Base-by-base conservation (phyloP, 352 stramenopile genomes). In the Peronospora belbahrii region DNA sequence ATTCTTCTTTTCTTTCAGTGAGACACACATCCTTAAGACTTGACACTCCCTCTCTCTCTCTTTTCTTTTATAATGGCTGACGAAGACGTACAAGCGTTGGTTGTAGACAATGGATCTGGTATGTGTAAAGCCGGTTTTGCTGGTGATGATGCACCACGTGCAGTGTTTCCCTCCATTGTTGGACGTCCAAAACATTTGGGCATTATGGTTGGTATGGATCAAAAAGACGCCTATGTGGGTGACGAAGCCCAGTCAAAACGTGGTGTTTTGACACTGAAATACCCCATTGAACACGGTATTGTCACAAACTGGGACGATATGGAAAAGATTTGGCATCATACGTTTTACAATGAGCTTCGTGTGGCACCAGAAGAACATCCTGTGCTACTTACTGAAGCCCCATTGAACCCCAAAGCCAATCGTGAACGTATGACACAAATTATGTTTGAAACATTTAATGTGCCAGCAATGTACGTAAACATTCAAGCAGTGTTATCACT, bases 271-370 rank as follows among this genome's bases (percentile, higher is more conserved):
- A 97, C 83, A 32, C 67, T 97, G 52, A 87, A 97, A 63, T 99
- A 99, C 71, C 95, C 96, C 6, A 99, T 99, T 46, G 95, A 99
- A 70, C 96, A 99, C 76, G 97, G 96, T 43, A 98, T 99, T 59
- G 96, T 99, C 23, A 98, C 94, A 44, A 98, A 99, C 82, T 99
- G 96, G 96, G 95, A 99, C 71, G 94, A 98, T 71, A 99, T 99
- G 96, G 95, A 99, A 71, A 98, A 99, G 84, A 98, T 99, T 57
- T 99, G 97, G 97, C 81, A 98, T n/a, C n/a, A n/a, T n/a, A n/a
- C n/a, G n/a, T n/a, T n/a, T n/a, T n/a, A n/a, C n/a, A n/a, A n/a
- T n/a, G 90, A 97, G 66, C 71, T 97, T 33, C 83, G 88, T 52
- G 89, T 97, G 6, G 88, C 85, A 13, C 95, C 96, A 3, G 96